A percentile compares a stretch with the other conserved stretches of the same genome.
Conservation (phyloP, 192 early-diverging fungal genomes). For the Entomortierella lignicola region DNA sequence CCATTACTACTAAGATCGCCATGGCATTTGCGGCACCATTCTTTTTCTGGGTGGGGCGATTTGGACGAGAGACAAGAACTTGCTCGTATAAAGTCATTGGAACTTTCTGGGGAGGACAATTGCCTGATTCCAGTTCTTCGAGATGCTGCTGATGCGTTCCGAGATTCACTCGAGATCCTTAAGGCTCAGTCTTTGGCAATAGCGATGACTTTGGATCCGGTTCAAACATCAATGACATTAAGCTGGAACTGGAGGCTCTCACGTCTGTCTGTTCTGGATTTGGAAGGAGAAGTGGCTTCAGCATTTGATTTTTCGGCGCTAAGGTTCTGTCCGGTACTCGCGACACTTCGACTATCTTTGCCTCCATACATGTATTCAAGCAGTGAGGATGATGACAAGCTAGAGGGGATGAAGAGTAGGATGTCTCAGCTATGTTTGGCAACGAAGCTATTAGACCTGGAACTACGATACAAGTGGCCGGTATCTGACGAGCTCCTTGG, state of each 20-base stretch:
- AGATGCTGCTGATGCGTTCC: slow-evolving; percentile 38
- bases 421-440: slow-evolving; percentile 32
- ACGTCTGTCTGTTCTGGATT: slow-evolving; percentile 17
- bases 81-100: slow-evolving; percentile 19
- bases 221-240: slow-evolving; percentile 6
- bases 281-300: slow-evolving; percentile 42
- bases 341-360: slow-evolving; percentile 15
- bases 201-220: slow-evolving; percentile 7
- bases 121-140: slow-evolving; percentile 29
- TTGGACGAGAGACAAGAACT: background rate
- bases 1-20: slow-evolving; percentile 2
- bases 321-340: slow-evolving; percentile 17
- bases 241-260: slow-evolving; percentile 33
- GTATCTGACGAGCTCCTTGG: slow-evolving; percentile 32
- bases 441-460: slow-evolving; percentile 28
- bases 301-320: slow-evolving; percentile 34
- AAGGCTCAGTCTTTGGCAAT: slow-evolving; percentile 28
- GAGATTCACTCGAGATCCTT: slow-evolving; percentile 30
- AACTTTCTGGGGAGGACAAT: slow-evolving; percentile 41
- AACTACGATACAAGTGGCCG: slow-evolving; percentile 42
- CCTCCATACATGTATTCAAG: slow-evolving; percentile 46
- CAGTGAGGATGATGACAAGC: slow-evolving; percentile 25
- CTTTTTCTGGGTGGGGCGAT: slow-evolving; percentile 12
- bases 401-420: slow-evolving; percentile 15
- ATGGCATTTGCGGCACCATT: slow-evolving; percentile 12